Percentiles rank a stretch among this genome's conserved stretches.
These are phyloP conservation scores for Trichoderma sp. DNA, from an alignment of 2,329 filamentous ascomycete species.

Conservation along the genomic window DNA sequence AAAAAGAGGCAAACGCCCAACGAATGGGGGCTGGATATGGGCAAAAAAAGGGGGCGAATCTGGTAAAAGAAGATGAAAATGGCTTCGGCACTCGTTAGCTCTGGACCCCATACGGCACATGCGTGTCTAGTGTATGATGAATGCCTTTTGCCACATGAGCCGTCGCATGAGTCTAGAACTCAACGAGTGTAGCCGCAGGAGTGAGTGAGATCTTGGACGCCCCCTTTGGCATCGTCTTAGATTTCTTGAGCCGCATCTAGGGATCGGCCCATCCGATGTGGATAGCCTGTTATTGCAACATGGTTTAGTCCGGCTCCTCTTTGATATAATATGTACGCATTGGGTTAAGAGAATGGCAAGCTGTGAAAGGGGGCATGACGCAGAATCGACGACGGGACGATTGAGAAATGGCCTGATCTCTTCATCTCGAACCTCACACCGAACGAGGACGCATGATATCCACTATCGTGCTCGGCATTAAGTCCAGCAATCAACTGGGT, in stretches of 20 bases:
- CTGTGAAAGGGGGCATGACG: neutral
- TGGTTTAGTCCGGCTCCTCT: neutral
- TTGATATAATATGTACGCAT: neutral
- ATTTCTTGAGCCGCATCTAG: slow-evolving; percentile 14
- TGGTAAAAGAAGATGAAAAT: neutral
- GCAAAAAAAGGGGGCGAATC: neutral
- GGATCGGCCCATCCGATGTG: slow-evolving; percentile 5
- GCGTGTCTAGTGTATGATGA: neutral
- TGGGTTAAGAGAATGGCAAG: neutral
- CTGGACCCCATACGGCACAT: neutral
- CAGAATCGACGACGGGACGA: neutral
- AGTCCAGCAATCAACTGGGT: neutral
- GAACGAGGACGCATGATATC: neutral
- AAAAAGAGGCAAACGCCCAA: neutral
- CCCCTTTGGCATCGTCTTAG: slow-evolving; percentile 3
- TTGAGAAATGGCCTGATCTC: neutral
- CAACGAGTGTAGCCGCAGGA: neutral
- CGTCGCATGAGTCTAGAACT: neutral
- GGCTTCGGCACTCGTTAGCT: slow-evolving; percentile 5
- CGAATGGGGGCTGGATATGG: neutral
- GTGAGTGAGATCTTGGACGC: neutral
- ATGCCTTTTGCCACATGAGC: neutral
- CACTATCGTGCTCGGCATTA: neutral
- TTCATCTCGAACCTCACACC: neutral
- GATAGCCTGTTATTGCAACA: neutral